A percentile compares a stretch with the other conserved stretches of the same genome.
Conservation (phyloP, 2,329 filamentous ascomycete genomes). For the Alternaria dauci region DNA sequence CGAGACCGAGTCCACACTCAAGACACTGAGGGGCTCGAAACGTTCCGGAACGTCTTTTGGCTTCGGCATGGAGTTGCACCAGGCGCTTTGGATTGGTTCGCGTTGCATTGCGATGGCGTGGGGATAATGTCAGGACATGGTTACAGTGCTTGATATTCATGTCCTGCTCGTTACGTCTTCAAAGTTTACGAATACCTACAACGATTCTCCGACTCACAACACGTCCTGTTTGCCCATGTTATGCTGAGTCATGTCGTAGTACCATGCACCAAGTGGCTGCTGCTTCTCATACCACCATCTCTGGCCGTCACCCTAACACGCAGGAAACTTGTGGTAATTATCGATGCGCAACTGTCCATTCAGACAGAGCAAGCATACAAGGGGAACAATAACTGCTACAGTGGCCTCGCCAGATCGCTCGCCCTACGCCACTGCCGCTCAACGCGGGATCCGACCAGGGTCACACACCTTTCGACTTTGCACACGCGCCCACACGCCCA, state of each 20-base stretch:
- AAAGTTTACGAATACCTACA: neutral
- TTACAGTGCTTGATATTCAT: neutral
- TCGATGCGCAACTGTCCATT: neutral
- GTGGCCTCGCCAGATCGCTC: slow-evolving; percentile 1
- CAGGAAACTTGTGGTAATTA: neutral
- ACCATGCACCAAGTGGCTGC: slow-evolving; percentile 1
- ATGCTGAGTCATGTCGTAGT: neutral
- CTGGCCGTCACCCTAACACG: neutral
- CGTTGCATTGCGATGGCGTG: slow-evolving; percentile 23
- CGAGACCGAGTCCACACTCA: neutral
- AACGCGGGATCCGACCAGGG: slow-evolving; percentile 9
- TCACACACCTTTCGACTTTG: slow-evolving; percentile 1
- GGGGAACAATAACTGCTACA: neutral
- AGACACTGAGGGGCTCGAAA: neutral
- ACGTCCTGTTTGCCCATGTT: neutral
- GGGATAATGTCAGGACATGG: neutral
- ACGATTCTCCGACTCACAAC: neutral
- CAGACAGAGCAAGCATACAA: neutral
- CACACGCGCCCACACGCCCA: neutral
- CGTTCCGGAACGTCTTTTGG: neutral
- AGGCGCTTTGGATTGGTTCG: slow-evolving; percentile 6
- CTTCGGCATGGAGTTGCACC: slow-evolving; percentile 13
- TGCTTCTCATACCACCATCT: neutral
- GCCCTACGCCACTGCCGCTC: slow-evolving; percentile 16
- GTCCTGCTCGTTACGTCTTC: neutral